Conservation (phyloP, 2,329 filamentous ascomycete genomes). For the Aureobasidium sp. region DNA sequence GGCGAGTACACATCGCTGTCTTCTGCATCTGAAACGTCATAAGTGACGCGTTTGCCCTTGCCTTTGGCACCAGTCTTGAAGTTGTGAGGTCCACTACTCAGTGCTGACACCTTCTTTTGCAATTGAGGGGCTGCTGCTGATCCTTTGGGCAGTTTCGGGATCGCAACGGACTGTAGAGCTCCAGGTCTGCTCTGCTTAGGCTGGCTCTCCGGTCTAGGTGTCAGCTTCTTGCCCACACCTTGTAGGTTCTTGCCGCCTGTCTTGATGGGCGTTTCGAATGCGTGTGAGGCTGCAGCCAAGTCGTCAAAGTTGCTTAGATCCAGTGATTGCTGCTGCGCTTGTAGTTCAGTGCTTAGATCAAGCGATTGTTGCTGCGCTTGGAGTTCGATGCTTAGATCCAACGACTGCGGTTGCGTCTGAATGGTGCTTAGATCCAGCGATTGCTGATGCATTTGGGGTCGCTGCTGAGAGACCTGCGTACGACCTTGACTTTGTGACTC, state of each 20-base stretch:
- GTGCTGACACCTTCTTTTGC: conserved; percentile 4
- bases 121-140: background rate
- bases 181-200: background rate
- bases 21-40: background rate
- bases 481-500: background rate
- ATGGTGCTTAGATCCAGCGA: background rate
- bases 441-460: background rate
- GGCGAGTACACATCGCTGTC: background rate
- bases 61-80: background rate
- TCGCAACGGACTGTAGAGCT: background rate
- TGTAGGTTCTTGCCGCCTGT: background rate
- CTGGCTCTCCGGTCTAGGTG: background rate
- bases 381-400: background rate
- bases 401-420: background rate
- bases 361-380: background rate
- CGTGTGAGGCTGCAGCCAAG: background rate
- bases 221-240: conserved; percentile 7
- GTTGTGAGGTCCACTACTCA: conserved; percentile 7
- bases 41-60: background rate
- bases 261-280: background rate
- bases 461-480: background rate
- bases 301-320: background rate
- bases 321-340: background rate
- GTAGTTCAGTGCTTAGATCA: background rate
- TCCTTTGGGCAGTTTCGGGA: background rate